Percentiles rank a stretch among this genome's conserved stretches.
Evolutionary conservation across 2,329 filamentous ascomycete genomes (phyloP).

Genomic region (Colletotrichum abscissum): DNA sequence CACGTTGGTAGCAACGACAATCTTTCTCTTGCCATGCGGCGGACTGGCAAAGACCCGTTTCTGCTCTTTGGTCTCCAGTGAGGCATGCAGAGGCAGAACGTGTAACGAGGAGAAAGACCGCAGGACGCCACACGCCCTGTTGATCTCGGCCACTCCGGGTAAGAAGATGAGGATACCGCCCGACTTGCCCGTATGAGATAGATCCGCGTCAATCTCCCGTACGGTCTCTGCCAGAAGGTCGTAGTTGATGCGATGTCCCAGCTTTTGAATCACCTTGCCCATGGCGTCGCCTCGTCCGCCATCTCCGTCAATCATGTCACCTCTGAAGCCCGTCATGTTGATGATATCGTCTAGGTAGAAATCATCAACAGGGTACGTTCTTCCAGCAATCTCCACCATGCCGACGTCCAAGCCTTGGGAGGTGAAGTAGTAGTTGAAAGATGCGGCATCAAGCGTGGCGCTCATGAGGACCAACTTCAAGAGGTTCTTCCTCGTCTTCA

Average conservation of each 20-base stretch:
- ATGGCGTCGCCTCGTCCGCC: constrained; percentile 63
- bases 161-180: constrained; percentile 97
- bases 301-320: constrained; percentile 59
- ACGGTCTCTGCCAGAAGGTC: constrained; percentile 85
- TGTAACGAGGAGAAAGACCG: constrained; percentile 73
- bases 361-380: constrained; percentile 91
- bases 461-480: constrained; percentile 96
- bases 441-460: constrained; percentile 88
- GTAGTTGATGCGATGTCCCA: constrained; percentile 92
- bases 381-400: constrained; percentile 85
- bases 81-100: constrained; percentile 90
- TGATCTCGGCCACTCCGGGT: constrained; percentile 92
- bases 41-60: constrained; percentile 83
- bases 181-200: constrained; percentile 72
- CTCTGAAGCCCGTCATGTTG: constrained; percentile 78
- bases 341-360: constrained; percentile 91
- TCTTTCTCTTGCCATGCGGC: constrained; percentile 85
- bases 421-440: constrained; percentile 88
- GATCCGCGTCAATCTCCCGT: constrained; percentile 81
- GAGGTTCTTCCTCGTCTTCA: constrained; percentile 79
- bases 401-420: constrained; percentile 76
- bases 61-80: constrained; percentile 88
- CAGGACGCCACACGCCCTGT: constrained; percentile 78
- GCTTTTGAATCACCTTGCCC: constrained; percentile 76
- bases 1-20: constrained; percentile 95